Base-by-base conservation (phyloP, 192 early-diverging fungal species). In the Coemansia furcata region DNA sequence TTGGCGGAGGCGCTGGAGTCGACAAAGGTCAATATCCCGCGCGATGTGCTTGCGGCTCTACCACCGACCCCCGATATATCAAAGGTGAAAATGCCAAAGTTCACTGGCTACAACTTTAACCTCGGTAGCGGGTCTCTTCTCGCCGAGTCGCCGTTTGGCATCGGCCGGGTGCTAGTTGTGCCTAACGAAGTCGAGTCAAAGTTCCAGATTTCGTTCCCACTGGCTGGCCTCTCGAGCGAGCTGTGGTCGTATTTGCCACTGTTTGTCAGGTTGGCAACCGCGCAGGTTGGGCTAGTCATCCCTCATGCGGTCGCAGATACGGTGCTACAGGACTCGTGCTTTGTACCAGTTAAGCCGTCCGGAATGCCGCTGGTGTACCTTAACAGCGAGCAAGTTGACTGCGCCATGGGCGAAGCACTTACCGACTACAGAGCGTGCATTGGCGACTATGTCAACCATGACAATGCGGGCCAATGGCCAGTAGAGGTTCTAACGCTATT, bases 41-140 rank as follows among this genome's bases (percentile, higher is more conserved):
- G 68, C 17, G 85, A 87, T 2, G 72, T 88, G 23, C 71, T 92
- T 30, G 82, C 80, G 1, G 54, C 63, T 12, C 86, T 94, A 77
- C 92, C 93, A 3, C 83, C 87, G 2, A 85, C 90, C 8, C 89
- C 93, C 3, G 87, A 92, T 40, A 76, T 82, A 4, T 55, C 71
- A 50, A 67, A 71, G 19, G 67, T 82, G 33, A 67, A 68, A 21
- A 47, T 73, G 15, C 71, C 74, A 1, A 26, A 54, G 65, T 70
- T 62, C n/a, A 21, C 32, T 0, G 74, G 79, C 39, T 43, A 65
- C 65, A 76, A 47, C 60, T 71, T 73, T 39, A 42, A 52, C 42
- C 61, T 71, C n/a, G 23, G 35, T 43, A 61, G 23, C 33, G 39
- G 47, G 8, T 62, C 55, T 10, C 36, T 60, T 35, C 37, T 60